Evolutionary conservation across 345 rosid species (phyloP).

Genomic region (Dipteronia sinensis): DNA sequence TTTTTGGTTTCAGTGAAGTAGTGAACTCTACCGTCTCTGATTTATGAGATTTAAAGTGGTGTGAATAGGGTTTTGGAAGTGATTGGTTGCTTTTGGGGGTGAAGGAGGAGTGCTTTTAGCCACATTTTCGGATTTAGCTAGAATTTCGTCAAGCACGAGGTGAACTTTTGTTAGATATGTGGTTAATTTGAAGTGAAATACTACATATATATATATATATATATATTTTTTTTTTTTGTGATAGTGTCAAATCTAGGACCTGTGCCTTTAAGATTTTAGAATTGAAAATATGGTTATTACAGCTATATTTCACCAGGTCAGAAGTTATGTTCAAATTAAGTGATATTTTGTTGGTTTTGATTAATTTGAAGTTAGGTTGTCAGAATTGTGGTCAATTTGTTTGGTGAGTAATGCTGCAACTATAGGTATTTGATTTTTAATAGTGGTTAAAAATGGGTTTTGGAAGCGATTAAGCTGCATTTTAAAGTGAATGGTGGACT

Average conservation of each 20-base stretch:
- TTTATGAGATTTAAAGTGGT: background rate
- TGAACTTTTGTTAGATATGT: too few relatives aligned
- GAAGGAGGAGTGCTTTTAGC: background rate
- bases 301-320: background rate
- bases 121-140: background rate
- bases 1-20: background rate
- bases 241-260: background rate
- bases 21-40: background rate
- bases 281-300: background rate
- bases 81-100: background rate
- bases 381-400: background rate
- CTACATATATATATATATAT: too few relatives aligned
- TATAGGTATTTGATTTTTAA: background rate
- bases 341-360: background rate
- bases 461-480: too few relatives aligned
- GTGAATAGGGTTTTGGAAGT: background rate
- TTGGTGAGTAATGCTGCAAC: conserved; percentile 2
- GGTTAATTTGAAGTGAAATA: too few relatives aligned
- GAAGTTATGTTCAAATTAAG: too few relatives aligned
- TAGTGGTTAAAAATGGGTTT: too few relatives aligned
- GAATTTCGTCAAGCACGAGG: background rate
- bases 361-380: background rate
- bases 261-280: conserved; percentile 1
- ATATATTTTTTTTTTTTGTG: background rate
- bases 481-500: too few relatives aligned